phyloP scores from a whole-genome alignment of 1,139 yeast species.

The Lodderomyces jiufengensis region DNA sequence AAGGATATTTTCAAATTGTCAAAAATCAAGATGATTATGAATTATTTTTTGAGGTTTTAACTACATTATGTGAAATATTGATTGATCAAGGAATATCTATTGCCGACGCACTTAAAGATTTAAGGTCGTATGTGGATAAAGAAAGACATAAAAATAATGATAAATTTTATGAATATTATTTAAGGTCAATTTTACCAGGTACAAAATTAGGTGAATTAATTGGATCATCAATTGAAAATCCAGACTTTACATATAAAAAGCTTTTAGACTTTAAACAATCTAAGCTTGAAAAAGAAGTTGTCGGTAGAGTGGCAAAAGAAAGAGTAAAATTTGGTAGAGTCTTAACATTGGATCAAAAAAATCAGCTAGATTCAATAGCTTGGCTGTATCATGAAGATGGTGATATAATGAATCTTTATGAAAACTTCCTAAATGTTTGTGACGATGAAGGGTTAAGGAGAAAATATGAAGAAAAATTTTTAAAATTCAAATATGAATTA shows the following conservation, averaged over 20 bases:
- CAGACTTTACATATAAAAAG: slow-evolving; percentile 46
- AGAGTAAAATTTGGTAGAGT: slow-evolving; percentile 38
- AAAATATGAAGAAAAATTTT: slow-evolving; percentile 54
- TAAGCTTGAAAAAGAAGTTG: slow-evolving; percentile 38
- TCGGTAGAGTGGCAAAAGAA: slow-evolving; percentile 28
- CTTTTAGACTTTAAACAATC: slow-evolving; percentile 46
- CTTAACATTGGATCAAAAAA: slow-evolving; percentile 30
- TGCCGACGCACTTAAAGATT: slow-evolving; percentile 46
- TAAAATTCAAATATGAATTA: slow-evolving; percentile 55
- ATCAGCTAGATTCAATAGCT: slow-evolving; percentile 36
- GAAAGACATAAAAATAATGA: slow-evolving; percentile 28
- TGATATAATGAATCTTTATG: slow-evolving; percentile 51
- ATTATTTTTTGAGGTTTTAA: slow-evolving; percentile 46
- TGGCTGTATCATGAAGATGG: slow-evolving; percentile 52
- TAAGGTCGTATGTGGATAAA: slow-evolving; percentile 41
- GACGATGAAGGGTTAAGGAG: slow-evolving; percentile 62
- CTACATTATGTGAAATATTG: slow-evolving; percentile 19
- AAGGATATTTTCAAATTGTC: slow-evolving; percentile 58
- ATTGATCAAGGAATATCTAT: slow-evolving; percentile 33
- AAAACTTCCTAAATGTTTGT: slow-evolving; percentile 53
- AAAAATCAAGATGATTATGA: slow-evolving; percentile 35
- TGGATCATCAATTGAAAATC: slow-evolving; percentile 47
- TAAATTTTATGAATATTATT: slow-evolving; percentile 42
- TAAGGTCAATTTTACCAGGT: slow-evolving; percentile 61
- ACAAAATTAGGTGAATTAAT: slow-evolving; percentile 54